These are phyloP conservation scores for Nitzschia palea DNA, from an alignment of 108 stramenopile genomes.

Conservation along the genomic window DNA sequence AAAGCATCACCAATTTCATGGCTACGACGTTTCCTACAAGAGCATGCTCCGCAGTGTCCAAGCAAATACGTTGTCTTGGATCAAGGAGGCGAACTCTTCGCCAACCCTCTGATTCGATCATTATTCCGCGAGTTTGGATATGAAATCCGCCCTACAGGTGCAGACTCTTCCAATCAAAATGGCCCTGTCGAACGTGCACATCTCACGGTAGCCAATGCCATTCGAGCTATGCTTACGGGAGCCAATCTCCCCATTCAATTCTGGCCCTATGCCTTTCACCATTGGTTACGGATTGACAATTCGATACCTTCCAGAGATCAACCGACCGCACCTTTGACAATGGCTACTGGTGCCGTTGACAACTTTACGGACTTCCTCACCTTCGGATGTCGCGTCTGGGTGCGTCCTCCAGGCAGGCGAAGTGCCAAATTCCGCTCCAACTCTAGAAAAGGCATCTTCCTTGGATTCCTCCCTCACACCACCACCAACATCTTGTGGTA, in stretches of 20 bases:
- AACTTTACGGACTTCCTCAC: constrained; percentile 24
- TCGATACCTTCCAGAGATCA: constrained; percentile 6
- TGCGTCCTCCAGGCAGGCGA: constrained; percentile 12
- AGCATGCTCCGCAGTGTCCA: not conserved
- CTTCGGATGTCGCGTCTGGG: constrained; percentile 24
- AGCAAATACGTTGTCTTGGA: constrained; percentile 24
- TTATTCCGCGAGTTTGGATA: constrained; percentile 3
- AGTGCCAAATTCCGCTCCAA: constrained; percentile 2
- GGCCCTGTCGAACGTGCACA: constrained; percentile 22
- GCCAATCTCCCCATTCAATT: constrained; percentile 12
- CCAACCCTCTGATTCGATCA: constrained; percentile 5
- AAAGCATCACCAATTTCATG: constrained; percentile 12
- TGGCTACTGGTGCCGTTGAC: not conserved
- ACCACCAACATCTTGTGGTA: constrained; percentile 20
- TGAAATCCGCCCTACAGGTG: constrained; percentile 20
- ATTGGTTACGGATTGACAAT: constrained; percentile 15
- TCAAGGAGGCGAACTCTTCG: constrained; percentile 31
- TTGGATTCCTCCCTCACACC: constrained; percentile 19
- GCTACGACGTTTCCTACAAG: not conserved
- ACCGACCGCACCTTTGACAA: not conserved
- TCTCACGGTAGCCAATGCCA: constrained; percentile 17
- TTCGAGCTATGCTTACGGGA: constrained; percentile 22
- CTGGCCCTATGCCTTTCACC: no score
- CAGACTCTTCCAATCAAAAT: constrained; percentile 33
- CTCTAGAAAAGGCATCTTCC: constrained; percentile 26